Conservation (phyloP, 2,329 filamentous ascomycete species). For the Fusarium brevicatenulatum region DNA sequence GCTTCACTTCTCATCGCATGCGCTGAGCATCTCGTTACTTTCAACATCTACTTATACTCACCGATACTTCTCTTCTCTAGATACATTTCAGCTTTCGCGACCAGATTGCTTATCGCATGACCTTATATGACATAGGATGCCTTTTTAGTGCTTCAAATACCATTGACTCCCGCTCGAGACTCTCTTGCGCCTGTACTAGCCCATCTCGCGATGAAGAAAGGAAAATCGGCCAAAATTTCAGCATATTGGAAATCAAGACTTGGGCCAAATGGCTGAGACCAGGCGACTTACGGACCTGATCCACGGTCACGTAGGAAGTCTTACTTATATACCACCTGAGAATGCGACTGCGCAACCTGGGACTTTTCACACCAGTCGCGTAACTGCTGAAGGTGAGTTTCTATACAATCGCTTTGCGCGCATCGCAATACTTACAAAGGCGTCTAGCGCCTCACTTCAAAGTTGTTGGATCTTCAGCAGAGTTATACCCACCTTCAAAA, state of each 20-base stretch:
- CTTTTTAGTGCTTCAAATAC: slow-evolving; percentile 21
- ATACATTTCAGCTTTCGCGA: slow-evolving; percentile 2
- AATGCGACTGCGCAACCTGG: slow-evolving; percentile 41
- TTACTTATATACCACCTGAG: slow-evolving; percentile 47
- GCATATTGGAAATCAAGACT: slow-evolving; percentile 46
- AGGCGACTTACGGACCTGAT: slow-evolving; percentile 47
- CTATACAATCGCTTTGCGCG: slow-evolving; percentile 5
- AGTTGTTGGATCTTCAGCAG: slow-evolving; percentile 47
- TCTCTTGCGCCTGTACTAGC: slow-evolving; percentile 29
- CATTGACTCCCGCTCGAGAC: slow-evolving; percentile 34
- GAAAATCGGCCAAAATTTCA: slow-evolving; percentile 39
- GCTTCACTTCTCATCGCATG: slow-evolving; percentile 35
- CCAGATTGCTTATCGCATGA: neutral
- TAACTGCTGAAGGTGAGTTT: slow-evolving; percentile 44
- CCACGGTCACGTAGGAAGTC: slow-evolving; percentile 48
- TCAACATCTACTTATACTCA: slow-evolving; percentile 3
- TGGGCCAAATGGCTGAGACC: slow-evolving; percentile 52
- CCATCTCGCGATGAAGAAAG: slow-evolving; percentile 50
- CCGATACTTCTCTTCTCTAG: slow-evolving; percentile 8
- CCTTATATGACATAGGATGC: slow-evolving; percentile 24
- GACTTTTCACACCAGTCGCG: slow-evolving; percentile 46
- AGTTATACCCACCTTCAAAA: slow-evolving; percentile 50
- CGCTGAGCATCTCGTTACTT: slow-evolving; percentile 9
- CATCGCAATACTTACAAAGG: slow-evolving; percentile 1
- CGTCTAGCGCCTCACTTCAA: slow-evolving; percentile 47